Base-by-base conservation (phyloP, 2,329 filamentous ascomycete genomes). In the Monosporascus sp. region DNA sequence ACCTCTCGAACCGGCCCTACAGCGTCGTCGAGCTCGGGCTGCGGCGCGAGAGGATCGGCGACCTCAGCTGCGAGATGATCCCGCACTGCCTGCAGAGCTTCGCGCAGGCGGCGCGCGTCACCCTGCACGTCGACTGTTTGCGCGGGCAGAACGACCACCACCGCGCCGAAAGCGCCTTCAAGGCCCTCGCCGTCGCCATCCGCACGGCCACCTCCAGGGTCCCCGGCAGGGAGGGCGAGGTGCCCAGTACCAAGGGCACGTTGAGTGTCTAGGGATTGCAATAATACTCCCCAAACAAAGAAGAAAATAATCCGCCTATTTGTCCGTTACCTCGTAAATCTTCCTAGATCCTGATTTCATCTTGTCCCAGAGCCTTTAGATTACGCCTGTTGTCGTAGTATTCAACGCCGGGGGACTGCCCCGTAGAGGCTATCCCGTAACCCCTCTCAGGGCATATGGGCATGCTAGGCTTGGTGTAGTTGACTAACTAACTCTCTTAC, bases 231-330 rank as follows among this genome's bases (percentile, higher is more conserved):
- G 91, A 95, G 72, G 91, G 90, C 3, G 94, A 99, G 78, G 85
- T 97, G 25, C 89, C 92, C 50, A 97, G 92, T 75, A 97, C 93
- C 8, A 97, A 97, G 81, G 93, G 93, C 11, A 96, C 96, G 36
- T 70, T 97, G 71, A 84, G 76, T 64, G 81, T 81, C 17, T 85
- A 71, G 57, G 20, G 48, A 17, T 44, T 7, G 18, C 6, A 15
- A 48, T 36, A 25, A 47, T 24, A 18, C 9, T 4, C 22, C 22
- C 24, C 24, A 24, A 11, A 5, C 5, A 14, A 14, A 14, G 11
- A 34, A 34, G 11, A 14, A 14, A 34, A 34, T 5, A 5, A 34
- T 14, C 11, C 11, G 31, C 11, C 31, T 14, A 34, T 34, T 34
- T 34, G 4, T 14, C 31, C 4, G 4, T 14, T 34, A 14, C 9